Evolutionary conservation across 208 protist genomes (phyloP).

Genomic region (Leishmania tropica): DNA sequence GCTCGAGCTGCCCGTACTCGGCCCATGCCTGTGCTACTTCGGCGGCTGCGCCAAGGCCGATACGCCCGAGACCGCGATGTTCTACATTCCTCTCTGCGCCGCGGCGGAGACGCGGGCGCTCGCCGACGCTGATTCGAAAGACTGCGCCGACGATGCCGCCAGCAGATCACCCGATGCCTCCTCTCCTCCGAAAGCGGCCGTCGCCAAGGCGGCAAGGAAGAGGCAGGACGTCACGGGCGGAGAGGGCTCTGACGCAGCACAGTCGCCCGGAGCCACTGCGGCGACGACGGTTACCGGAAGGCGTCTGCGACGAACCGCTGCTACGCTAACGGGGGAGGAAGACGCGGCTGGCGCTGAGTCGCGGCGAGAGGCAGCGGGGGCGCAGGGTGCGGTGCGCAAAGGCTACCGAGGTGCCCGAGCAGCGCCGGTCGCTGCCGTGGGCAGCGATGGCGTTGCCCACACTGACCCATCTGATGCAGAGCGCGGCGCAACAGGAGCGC

Average conservation of each 20-base stretch:
- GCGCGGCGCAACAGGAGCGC: not conserved
- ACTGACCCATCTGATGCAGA: not conserved
- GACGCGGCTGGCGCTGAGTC: not conserved
- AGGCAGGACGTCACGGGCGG: not conserved
- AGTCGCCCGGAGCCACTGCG: not conserved
- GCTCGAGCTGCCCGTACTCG: constrained; percentile 38
- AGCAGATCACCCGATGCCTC: not conserved
- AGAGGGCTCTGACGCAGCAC: not conserved
- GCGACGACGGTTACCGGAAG: not conserved
- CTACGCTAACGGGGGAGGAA: not conserved
- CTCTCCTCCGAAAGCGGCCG: not conserved
- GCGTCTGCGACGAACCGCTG: not conserved
- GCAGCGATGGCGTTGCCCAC: not conserved
- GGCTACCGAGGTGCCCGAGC: not conserved
- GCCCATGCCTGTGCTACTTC: constrained; percentile 52
- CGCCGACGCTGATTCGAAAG: not conserved
- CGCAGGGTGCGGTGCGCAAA: not conserved
- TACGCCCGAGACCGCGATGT: constrained; percentile 51
- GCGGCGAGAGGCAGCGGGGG: not conserved
- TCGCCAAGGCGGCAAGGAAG: not conserved
- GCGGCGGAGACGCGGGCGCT: not conserved
- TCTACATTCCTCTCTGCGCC: constrained; percentile 44
- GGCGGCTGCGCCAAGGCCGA: constrained; percentile 46
- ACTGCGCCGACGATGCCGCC: not conserved
- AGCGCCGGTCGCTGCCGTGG: not conserved